These are phyloP conservation scores for Trichosanthes cucumerina DNA, from an alignment of 306 rosid species.

Conservation along the genomic window DNA sequence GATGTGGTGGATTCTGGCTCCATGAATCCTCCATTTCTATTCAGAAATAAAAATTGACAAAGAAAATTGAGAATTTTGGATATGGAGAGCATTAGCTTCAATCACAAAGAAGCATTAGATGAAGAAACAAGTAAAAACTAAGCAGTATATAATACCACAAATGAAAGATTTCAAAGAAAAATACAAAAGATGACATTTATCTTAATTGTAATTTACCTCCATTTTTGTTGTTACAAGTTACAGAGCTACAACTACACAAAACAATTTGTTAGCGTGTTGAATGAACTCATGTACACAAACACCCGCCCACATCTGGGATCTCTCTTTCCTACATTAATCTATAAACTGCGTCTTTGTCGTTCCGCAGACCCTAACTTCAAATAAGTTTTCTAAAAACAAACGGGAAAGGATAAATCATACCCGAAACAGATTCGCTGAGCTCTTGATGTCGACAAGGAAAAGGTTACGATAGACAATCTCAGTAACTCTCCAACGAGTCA, in stretches of 20 bases:
- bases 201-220: constrained; percentile 7
- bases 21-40: not conserved
- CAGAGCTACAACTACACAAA: constrained; percentile 10
- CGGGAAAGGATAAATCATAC: not conserved
- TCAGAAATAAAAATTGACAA: not conserved
- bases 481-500: not conserved
- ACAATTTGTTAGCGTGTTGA: constrained; percentile 8
- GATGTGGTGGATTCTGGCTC: not conserved
- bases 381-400: not conserved
- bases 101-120: not conserved
- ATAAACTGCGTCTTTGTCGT: not conserved
- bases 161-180: not conserved
- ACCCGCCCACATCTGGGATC: not conserved
- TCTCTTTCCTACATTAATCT: constrained; percentile 5
- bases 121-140: not conserved
- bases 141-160: not conserved
- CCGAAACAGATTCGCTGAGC: not conserved
- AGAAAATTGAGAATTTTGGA: not conserved
- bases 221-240: constrained; percentile 1
- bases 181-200: not conserved
- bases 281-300: constrained; percentile 7
- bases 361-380: not conserved
- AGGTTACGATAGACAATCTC: not conserved
- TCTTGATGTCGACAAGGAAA: not conserved
- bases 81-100: not conserved